These are phyloP conservation scores for Clitopilus hobsonii DNA, from an alignment of 768 basidiomycete species.

Conservation along the genomic window DNA sequence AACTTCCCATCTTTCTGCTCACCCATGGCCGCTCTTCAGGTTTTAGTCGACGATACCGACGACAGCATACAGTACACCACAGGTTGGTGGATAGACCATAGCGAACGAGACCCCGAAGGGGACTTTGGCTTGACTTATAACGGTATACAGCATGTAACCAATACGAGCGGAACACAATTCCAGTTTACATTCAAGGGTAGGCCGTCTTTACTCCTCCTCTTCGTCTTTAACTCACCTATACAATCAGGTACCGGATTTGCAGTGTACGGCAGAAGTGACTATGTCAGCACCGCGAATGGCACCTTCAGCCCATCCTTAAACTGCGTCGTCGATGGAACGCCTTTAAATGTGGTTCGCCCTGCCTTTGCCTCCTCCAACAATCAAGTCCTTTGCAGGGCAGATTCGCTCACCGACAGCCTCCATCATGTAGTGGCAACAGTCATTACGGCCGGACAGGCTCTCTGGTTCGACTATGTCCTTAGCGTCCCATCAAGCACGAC, in stretches of 20 bases:
- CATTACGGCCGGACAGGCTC: slow-evolving; percentile 10
- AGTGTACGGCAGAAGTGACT: slow-evolving; percentile 5
- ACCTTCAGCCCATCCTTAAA: slow-evolving; percentile 17
- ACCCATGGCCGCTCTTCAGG: slow-evolving; percentile 4
- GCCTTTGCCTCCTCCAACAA: slow-evolving; percentile 22
- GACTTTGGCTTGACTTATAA: slow-evolving; percentile 27
- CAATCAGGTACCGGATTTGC: slow-evolving; percentile 16
- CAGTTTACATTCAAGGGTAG: slow-evolving; percentile 25
- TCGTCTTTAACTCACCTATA: background rate
- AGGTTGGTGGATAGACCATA: slow-evolving; percentile 23
- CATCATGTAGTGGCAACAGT: slow-evolving; percentile 23
- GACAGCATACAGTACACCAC: slow-evolving; percentile 22
- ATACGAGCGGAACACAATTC: slow-evolving; percentile 16
- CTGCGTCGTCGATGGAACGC: slow-evolving; percentile 24
- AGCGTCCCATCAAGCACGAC: slow-evolving; percentile 15
- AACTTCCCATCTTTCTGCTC: background rate
- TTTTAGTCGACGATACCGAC: slow-evolving; percentile 30
- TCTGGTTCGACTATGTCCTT: slow-evolving; percentile 23
- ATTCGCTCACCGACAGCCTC: slow-evolving; percentile 14
- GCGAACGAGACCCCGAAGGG: slow-evolving; percentile 20
- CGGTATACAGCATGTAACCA: slow-evolving; percentile 25
- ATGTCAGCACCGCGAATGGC: background rate
- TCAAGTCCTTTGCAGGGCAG: slow-evolving; percentile 21
- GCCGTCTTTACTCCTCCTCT: background rate
- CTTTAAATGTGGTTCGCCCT: slow-evolving; percentile 14